Percentiles rank a stretch among this genome's conserved stretches.
These are phyloP conservation scores for Colletotrichum gigasporum DNA, from an alignment of 2,329 filamentous ascomycete genomes.

Conservation along the genomic window DNA sequence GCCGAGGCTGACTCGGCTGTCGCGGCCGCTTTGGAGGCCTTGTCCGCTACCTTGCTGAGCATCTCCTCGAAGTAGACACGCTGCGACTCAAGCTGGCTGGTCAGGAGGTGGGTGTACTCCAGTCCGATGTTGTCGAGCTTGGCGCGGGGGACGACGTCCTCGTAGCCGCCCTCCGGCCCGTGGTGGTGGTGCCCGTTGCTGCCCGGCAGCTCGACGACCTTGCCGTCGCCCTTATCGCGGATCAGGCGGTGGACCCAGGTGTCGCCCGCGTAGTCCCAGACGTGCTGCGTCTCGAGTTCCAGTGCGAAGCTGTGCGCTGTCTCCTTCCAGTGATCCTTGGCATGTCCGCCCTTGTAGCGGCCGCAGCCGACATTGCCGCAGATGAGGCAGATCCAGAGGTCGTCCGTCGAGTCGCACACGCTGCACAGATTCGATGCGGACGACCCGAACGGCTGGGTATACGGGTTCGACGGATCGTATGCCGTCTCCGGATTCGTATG, in stretches of 20 bases:
- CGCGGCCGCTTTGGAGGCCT: slow-evolving; percentile 78
- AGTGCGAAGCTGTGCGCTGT: slow-evolving; percentile 92
- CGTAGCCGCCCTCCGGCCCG: slow-evolving; percentile 50
- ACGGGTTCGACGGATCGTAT: slow-evolving; percentile 59
- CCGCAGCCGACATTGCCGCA: slow-evolving; percentile 94
- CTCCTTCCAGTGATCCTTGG: slow-evolving; percentile 91
- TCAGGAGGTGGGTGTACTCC: slow-evolving; percentile 94
- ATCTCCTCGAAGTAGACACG: slow-evolving; percentile 94
- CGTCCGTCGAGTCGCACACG: slow-evolving; percentile 80
- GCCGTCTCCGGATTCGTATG: slow-evolving; percentile 71
- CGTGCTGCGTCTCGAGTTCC: slow-evolving; percentile 91
- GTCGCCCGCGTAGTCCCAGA: slow-evolving; percentile 98
- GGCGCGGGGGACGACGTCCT: slow-evolving; percentile 76
- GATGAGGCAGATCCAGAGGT: slow-evolving; percentile 95
- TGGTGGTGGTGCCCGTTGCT: slow-evolving; percentile 45
- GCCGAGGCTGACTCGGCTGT: slow-evolving; percentile 70
- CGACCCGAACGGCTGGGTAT: slow-evolving; percentile 65
- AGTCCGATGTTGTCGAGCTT: slow-evolving; percentile 82
- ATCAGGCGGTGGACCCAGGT: slow-evolving; percentile 96
- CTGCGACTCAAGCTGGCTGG: slow-evolving; percentile 91
- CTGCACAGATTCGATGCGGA: slow-evolving; percentile 77
- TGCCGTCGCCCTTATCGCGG: slow-evolving; percentile 91
- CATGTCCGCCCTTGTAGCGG: slow-evolving; percentile 91
- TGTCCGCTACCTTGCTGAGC: slow-evolving; percentile 87
- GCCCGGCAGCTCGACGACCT: slow-evolving; percentile 87